These are phyloP conservation scores for Cladosporium oxysporum DNA, from an alignment of 2,329 filamentous ascomycete genomes.

Conservation along the genomic window DNA sequence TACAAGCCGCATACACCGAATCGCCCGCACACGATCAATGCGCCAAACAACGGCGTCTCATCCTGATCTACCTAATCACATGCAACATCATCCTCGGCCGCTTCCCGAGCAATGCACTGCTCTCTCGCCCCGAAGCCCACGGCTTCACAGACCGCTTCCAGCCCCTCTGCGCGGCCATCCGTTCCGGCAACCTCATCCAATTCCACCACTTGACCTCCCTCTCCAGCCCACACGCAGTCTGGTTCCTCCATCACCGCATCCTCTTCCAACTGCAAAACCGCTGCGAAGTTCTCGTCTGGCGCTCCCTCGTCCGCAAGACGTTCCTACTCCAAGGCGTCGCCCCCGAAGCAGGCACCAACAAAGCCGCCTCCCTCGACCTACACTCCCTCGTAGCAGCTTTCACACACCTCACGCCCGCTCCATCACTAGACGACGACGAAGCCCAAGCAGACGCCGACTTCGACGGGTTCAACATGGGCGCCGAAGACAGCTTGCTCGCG, in stretches of 20 bases:
- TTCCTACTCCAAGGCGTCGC: constrained; percentile 79
- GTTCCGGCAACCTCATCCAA: constrained; percentile 69
- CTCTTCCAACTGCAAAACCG: constrained; percentile 74
- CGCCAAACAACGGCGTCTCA: constrained; percentile 69
- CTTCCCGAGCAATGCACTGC: constrained; percentile 69
- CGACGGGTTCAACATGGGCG: constrained; percentile 8
- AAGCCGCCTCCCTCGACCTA: constrained; percentile 53
- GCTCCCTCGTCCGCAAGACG: constrained; percentile 73
- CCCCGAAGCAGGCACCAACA: constrained; percentile 50
- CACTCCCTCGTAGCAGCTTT: constrained; percentile 58
- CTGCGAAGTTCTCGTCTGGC: constrained; percentile 80
- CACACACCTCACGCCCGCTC: constrained; percentile 10
- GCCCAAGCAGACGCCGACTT: constrained; percentile 35
- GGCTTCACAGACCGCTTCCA: constrained; percentile 67
- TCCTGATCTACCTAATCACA: constrained; percentile 81
- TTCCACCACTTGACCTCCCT: constrained; percentile 70
- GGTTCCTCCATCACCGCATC: constrained; percentile 75
- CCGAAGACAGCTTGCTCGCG: constrained; percentile 2
- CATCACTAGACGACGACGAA: constrained; percentile 34
- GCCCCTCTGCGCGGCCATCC: constrained; percentile 72
- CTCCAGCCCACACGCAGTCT: constrained; percentile 59
- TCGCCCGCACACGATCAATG: constrained; percentile 56
- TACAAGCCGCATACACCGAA: constrained; percentile 79
- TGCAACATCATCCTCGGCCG: constrained; percentile 82
- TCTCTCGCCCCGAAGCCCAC: constrained; percentile 69